Percentiles rank a stretch among this genome's conserved stretches.
These are phyloP conservation scores for Candida nonsorbophila DNA, from an alignment of 805 yeast genomes.

Conservation along the genomic window DNA sequence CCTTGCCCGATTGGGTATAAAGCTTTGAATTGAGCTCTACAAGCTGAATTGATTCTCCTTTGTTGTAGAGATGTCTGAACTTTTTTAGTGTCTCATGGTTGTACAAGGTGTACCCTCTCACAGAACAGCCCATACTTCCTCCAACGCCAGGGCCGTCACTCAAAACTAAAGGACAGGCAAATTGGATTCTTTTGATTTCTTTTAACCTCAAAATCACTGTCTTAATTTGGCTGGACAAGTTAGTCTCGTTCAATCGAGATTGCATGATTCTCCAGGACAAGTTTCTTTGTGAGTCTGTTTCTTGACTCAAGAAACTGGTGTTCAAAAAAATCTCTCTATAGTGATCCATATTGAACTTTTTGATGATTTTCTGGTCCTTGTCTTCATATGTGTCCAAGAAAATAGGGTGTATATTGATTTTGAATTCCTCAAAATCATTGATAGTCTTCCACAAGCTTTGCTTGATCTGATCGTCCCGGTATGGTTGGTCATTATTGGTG, in stretches of 20 bases:
- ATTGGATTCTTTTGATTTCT: slow-evolving; percentile 59
- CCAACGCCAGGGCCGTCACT: slow-evolving; percentile 33
- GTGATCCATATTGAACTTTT: slow-evolving; percentile 31
- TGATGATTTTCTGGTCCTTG: slow-evolving; percentile 12
- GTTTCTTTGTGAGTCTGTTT: slow-evolving; percentile 6
- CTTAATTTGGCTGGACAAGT: slow-evolving; percentile 38
- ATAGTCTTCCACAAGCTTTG: slow-evolving; percentile 51
- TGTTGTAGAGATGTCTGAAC: slow-evolving; percentile 49
- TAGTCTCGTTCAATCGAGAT: slow-evolving; percentile 17
- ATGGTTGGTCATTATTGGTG: slow-evolving; percentile 73
- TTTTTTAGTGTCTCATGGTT: slow-evolving; percentile 47
- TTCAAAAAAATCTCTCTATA: slow-evolving; percentile 57
- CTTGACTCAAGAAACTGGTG: slow-evolving; percentile 37
- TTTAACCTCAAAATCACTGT: slow-evolving; percentile 49
- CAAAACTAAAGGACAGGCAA: slow-evolving; percentile 56
- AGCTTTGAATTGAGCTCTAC: slow-evolving; percentile 45
- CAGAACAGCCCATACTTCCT: slow-evolving; percentile 49
- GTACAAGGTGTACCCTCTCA: slow-evolving; percentile 67
- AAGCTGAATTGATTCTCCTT: slow-evolving; percentile 45
- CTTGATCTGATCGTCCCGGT: slow-evolving; percentile 33
- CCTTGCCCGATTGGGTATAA: slow-evolving; percentile 40
- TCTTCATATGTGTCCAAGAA: slow-evolving; percentile 37
- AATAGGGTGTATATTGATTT: slow-evolving; percentile 57
- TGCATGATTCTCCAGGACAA: slow-evolving; percentile 1
- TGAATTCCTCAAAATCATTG: slow-evolving; percentile 52